Percentiles rank a stretch among this genome's conserved stretches.
phyloP scores from a whole-genome alignment of 768 basidiomycete species.

The Boletus rufocinnamomeus region DNA sequence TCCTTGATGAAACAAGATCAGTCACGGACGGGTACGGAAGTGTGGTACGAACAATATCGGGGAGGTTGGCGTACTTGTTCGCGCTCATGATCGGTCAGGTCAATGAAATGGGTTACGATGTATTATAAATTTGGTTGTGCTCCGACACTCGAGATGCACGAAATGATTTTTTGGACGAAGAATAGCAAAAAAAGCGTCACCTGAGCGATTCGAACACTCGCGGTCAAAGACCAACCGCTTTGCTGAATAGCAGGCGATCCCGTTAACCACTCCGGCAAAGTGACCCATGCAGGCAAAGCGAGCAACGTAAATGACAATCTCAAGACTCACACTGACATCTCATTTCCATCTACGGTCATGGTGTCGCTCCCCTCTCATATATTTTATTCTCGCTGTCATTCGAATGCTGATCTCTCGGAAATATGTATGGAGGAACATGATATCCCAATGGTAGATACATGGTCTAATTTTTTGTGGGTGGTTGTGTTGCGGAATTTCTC shows the following conservation, averaged over 20 bases:
- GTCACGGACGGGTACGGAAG: background rate
- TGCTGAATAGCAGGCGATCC: constrained; percentile 67
- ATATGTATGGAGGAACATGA: too few species aligned
- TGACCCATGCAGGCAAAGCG: constrained; percentile 41
- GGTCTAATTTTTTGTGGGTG: too few species aligned
- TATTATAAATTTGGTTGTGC: background rate
- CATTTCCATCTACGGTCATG: too few species aligned
- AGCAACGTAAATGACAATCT: background rate
- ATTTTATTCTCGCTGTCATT: too few species aligned
- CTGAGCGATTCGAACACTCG: constrained; percentile 65
- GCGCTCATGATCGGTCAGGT: constrained; percentile 47
- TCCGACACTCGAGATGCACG: background rate
- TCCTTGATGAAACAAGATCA: constrained; percentile 52
- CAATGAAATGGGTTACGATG: background rate
- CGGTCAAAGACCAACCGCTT: constrained; percentile 63
- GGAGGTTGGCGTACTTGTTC: constrained; percentile 84
- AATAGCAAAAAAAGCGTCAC: constrained; percentile 46
- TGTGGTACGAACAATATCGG: constrained; percentile 76
- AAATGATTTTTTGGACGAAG: background rate
- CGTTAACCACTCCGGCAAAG: constrained; percentile 97
- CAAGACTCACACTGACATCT: too few species aligned
- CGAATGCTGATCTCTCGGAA: too few species aligned
- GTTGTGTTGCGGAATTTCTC: too few species aligned
- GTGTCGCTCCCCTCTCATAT: too few species aligned
- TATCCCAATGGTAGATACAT: too few species aligned